A percentile compares a stretch with the other conserved stretches of the same genome.
Conservation (phyloP, 129 eudicot genomes). For the Ambrosia trifida region DNA sequence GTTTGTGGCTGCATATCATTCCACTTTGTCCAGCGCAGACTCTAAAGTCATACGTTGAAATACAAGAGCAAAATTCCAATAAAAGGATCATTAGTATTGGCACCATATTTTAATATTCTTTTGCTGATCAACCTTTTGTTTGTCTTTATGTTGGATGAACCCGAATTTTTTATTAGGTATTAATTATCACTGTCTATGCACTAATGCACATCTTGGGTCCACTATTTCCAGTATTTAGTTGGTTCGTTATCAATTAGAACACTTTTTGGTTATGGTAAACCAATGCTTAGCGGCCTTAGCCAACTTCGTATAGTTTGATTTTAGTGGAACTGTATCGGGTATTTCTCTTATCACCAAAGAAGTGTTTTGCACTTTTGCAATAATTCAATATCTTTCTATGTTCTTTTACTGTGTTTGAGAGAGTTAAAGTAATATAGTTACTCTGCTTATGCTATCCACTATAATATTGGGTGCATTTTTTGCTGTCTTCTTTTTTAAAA, state of each 20-base stretch:
- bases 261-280: neutral
- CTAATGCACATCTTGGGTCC: slow-evolving; percentile 26
- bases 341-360: neutral
- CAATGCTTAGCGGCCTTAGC: slow-evolving; percentile 13
- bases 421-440: neutral
- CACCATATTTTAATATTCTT: neutral
- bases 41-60: slow-evolving; percentile 26
- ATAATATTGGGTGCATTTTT: neutral
- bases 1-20: slow-evolving; percentile 30
- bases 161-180: slow-evolving; percentile 10
- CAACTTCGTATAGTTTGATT: slow-evolving; percentile 14
- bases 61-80: slow-evolving; percentile 29
- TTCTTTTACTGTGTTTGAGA: slow-evolving; percentile 1
- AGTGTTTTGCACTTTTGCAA: neutral
- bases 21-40: slow-evolving; percentile 36
- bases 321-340: neutral
- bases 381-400: neutral
- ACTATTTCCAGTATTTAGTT: slow-evolving; percentile 20
- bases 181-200: slow-evolving; percentile 24
- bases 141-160: slow-evolving; percentile 35
- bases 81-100: neutral
- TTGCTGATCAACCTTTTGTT: slow-evolving; percentile 11
- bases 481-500: neutral
- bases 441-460: neutral
- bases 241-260: slow-evolving; percentile 2